These are phyloP conservation scores for Fusarium pseudoanthophilum DNA, from an alignment of 2,329 filamentous ascomycete genomes.

Conservation along the genomic window DNA sequence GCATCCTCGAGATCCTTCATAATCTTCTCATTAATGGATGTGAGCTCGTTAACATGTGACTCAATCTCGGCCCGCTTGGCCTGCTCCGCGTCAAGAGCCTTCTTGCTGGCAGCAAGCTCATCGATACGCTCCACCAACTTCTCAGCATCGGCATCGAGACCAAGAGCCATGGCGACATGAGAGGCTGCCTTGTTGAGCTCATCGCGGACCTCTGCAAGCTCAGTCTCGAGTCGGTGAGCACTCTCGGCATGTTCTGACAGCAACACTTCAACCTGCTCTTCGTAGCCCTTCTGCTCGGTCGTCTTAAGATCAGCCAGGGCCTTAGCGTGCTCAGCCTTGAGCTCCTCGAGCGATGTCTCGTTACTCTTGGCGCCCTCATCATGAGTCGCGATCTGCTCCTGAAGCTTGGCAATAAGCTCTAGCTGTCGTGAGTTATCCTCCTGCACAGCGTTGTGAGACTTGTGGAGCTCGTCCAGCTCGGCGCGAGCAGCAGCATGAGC, in stretches of 20 bases:
- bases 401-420: conserved; percentile 62
- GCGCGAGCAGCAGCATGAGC: conserved; percentile 73
- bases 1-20: conserved; percentile 72
- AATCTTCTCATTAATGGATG: conserved; percentile 67
- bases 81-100: conserved; percentile 68
- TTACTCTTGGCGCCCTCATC: conserved; percentile 67
- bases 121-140: conserved; percentile 72
- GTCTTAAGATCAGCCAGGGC: conserved; percentile 62
- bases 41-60: conserved; percentile 64
- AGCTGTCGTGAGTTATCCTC: conserved; percentile 59
- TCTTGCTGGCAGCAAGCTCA: conserved; percentile 66
- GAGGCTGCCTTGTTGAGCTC: conserved; percentile 72
- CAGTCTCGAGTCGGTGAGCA: conserved; percentile 66
- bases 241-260: conserved; percentile 69
- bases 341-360: conserved; percentile 61
- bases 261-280: conserved; percentile 67
- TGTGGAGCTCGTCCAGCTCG: conserved; percentile 74
- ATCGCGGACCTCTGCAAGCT: conserved; percentile 73
- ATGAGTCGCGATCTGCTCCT: conserved; percentile 69
- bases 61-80: conserved; percentile 68
- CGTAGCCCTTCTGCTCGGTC: conserved; percentile 64
- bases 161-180: conserved; percentile 69
- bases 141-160: conserved; percentile 73
- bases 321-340: conserved; percentile 62
- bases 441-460: conserved; percentile 64